Evolutionary conservation across 2,329 filamentous ascomycete genomes (phyloP), one percentile per base, ranked within the genome.

Genomic region (Penicillium sp.): DNA sequence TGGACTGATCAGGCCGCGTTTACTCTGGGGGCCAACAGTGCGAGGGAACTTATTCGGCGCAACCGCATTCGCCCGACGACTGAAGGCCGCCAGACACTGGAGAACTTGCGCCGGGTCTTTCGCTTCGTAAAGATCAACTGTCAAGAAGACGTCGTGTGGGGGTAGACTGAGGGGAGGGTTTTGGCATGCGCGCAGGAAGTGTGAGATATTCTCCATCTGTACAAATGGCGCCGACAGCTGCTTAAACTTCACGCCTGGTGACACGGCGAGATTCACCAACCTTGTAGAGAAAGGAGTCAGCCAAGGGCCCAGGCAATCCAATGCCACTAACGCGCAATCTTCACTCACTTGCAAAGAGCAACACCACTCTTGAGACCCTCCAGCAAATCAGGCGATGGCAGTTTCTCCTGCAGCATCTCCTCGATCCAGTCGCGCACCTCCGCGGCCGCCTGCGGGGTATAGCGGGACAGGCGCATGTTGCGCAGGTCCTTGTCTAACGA

Each of bases 131-230:
- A 99, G 82, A 76, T 99, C 94, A 71, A 99, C 93, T 5, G 94
- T 99, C 57, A 97, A 86, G 77, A 99, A 99, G 63, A 92, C 87
- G 75, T 99, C 94, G 78, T 99, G 94, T 43, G 92, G 87, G 54
- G 91, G 92, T 56, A 99, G 86, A 74, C 87, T 92, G 49, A 99
- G 80, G 0, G 94, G 94, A 24, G 90, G 85, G 47, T 84, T 80
- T 75, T 96, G 90, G 79, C 92, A 96, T 56, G 91, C 92, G 68
- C 85, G 86, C 50, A 99, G 85, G 76, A 97, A 99, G 70, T 96
- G 91, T 4, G 92, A 95, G 69, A 99, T 97, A 72, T 99, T 99
- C 75, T 99, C 94, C 92, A 97, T 97, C 75, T 99, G 94, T 39
- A 97, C 93, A 71, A 99, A 99, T 0, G 94, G 94, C 93, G 97